Base-by-base conservation (phyloP, 345 rosid genomes). In the Erysimum cheiranthoides region DNA sequence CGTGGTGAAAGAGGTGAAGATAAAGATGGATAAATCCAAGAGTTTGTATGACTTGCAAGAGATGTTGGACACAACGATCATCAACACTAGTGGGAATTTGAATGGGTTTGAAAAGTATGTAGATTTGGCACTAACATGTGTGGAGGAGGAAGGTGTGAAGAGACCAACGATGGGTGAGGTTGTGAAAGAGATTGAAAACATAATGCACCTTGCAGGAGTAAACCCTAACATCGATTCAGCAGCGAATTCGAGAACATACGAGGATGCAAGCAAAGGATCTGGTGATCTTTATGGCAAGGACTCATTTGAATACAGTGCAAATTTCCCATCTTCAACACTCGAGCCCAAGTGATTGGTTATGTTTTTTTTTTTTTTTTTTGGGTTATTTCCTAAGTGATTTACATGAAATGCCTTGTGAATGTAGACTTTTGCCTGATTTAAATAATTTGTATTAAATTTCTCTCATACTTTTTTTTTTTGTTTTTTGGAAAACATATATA, bases 361-460 rank as follows among this genome's bases (percentile, higher is more conserved):
- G n/a, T 51, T 21, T 32, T 9, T 5, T 27, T 9, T 16, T 32
- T 10, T 34, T 8, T 1, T 32, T 28, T 28, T 56, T 38, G n/a
- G 2, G 7, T 47, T 36, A 49, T 47, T 27, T 56, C 8, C 8
- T 38, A 40, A 28, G 18, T 61, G 52, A 43, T 52, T 50, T 16
- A 35, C 38, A 21, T 70, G 49, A 16, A 30, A 5, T 61, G 53
- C 61, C 18, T 72, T 36, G 69, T 72, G 43, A 61, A 28, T 51
- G 38, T 9, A 45, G 38, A 31, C 51, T 59, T n/a, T n/a, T 1
- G 12, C 6, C 5, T 59, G 46, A 10, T 36, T 59, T 59, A n/a
- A n/a, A n/a, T n/a, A 45, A 35, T 47, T 47, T 47, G 52, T 12
- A 21, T 21, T 21, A 21, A 21, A 21, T 21, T 21, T 21, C 25